phyloP scores from a whole-genome alignment of 2,329 filamentous ascomycete species.

The Apiospora koreana region DNA sequence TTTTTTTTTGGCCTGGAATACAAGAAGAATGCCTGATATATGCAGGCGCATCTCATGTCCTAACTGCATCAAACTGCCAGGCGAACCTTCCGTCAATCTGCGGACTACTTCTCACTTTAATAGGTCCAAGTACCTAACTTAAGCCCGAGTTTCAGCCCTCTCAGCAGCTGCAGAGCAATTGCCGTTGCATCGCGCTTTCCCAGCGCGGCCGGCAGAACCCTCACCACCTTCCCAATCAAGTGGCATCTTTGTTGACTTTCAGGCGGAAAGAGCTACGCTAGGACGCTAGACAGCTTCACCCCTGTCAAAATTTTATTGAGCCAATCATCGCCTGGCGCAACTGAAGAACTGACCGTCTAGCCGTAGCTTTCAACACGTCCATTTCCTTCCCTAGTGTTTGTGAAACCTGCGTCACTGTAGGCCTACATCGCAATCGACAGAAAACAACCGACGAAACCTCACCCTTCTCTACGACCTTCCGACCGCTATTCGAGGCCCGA shows the following conservation, averaged over 20 bases:
- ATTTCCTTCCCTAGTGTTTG: neutral
- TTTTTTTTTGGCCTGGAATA: neutral
- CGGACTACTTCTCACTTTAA: neutral
- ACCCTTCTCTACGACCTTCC: neutral
- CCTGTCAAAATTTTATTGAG: constrained; percentile 14
- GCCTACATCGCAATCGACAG: neutral
- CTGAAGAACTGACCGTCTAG: constrained; percentile 1
- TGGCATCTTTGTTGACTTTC: constrained; percentile 11
- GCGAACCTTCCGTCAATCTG: neutral
- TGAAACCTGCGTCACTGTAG: constrained; percentile 1
- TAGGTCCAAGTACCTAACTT: neutral
- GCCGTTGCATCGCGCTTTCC: neutral
- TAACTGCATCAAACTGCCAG: neutral
- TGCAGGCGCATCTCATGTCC: neutral
- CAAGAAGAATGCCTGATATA: neutral
- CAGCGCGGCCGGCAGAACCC: constrained; percentile 13
- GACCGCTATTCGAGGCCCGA: neutral
- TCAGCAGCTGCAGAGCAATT: neutral
- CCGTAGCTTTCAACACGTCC: constrained; percentile 11
- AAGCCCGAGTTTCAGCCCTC: neutral
- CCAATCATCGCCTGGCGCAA: constrained; percentile 11
- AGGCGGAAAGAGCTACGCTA: neutral
- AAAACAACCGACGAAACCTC: neutral
- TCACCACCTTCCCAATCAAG: neutral
- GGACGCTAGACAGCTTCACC: constrained; percentile 8